Conservation (phyloP, 768 basidiomycete species). For the Rhizopogon vulgaris region DNA sequence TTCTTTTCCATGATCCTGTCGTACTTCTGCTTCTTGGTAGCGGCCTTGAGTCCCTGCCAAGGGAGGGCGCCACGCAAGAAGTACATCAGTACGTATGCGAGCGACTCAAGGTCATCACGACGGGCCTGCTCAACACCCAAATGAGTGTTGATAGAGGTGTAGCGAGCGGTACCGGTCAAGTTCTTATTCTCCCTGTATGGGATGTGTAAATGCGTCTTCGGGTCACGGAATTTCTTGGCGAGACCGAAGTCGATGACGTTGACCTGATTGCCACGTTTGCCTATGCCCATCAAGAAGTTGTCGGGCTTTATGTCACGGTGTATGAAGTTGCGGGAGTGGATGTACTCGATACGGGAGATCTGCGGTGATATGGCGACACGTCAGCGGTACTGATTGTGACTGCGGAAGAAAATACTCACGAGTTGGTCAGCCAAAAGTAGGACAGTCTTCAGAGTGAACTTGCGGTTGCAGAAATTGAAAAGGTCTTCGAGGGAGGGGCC, state of each 20-base stretch:
- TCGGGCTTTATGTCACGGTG: slow-evolving; percentile 99
- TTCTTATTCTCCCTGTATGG: slow-evolving; percentile 99
- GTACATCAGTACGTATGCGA: slow-evolving; percentile 99
- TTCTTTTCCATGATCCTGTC: slow-evolving; percentile 99
- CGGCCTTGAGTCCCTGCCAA: slow-evolving; percentile 99
- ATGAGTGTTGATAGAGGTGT: slow-evolving; percentile 99
- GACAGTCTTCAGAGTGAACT: slow-evolving; percentile 96
- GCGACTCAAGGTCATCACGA: slow-evolving; percentile 95
- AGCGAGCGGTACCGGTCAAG: slow-evolving; percentile 95
- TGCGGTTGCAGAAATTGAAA: slow-evolving; percentile 96
- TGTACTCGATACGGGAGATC: slow-evolving; percentile 99
- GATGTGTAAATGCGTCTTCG: slow-evolving; percentile 99
- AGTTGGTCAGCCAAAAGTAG: slow-evolving; percentile 94
- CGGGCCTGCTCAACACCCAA: slow-evolving; percentile 97
- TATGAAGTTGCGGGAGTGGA: slow-evolving; percentile 98
- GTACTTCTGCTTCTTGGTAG: slow-evolving; percentile 99
- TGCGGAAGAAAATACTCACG: slow-evolving; percentile 40
- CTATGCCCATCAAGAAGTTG: slow-evolving; percentile 99
- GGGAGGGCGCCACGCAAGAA: slow-evolving; percentile 97
- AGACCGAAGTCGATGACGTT: slow-evolving; percentile 98
- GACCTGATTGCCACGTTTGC: slow-evolving; percentile 99
- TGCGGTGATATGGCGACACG: slow-evolving; percentile 32
- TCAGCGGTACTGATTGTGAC: slow-evolving; percentile 24
- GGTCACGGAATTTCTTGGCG: slow-evolving; percentile 99
- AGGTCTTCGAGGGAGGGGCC: slow-evolving; percentile 88